phyloP scores from a whole-genome alignment of 441 rosid genomes.

The Oxalis stricta region DNA sequence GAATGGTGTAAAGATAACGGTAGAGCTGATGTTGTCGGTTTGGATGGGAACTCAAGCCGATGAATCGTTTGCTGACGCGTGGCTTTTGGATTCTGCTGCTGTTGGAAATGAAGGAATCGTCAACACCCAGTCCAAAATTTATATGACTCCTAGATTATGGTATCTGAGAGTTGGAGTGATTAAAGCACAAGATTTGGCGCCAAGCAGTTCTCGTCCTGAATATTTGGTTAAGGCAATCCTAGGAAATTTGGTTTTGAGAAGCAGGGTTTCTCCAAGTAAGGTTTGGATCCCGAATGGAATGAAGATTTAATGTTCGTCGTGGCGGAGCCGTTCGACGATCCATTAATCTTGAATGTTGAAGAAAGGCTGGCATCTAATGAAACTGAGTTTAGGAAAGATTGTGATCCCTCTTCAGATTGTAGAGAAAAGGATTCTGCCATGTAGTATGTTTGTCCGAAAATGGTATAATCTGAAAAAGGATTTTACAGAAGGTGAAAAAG shows the following conservation, averaged over 20 bases:
- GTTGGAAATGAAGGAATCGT: conserved; percentile 3
- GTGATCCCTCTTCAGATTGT: conserved; percentile 20
- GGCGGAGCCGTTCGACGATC: conserved; percentile 32
- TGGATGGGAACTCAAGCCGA: conserved; percentile 21
- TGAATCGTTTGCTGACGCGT: conserved; percentile 12
- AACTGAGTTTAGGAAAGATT: no score
- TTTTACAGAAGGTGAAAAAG: neutral
- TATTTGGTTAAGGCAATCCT: conserved; percentile 8
- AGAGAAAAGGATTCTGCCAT: conserved; percentile 13
- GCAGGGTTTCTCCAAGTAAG: conserved; percentile 2
- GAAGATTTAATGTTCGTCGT: conserved; percentile 20
- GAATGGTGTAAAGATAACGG: conserved; percentile 10
- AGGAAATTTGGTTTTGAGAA: conserved; percentile 6
- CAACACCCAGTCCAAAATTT: conserved; percentile 11
- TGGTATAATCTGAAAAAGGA: conserved; percentile 23
- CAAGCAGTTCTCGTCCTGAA: conserved; percentile 2
- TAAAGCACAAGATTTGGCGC: conserved; percentile 17
- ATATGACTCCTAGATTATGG: conserved; percentile 16
- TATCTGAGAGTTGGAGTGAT: conserved; percentile 12
- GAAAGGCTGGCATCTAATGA: conserved; percentile 17
- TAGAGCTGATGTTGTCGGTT: conserved; percentile 14
- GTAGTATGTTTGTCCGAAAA: conserved; percentile 2
- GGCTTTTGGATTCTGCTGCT: conserved; percentile 12
- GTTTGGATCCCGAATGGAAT: conserved; percentile 12
- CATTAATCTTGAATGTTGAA: conserved; percentile 21